phyloP scores from a whole-genome alignment of 139 green algal species.

The Chlorella ohadii region DNA sequence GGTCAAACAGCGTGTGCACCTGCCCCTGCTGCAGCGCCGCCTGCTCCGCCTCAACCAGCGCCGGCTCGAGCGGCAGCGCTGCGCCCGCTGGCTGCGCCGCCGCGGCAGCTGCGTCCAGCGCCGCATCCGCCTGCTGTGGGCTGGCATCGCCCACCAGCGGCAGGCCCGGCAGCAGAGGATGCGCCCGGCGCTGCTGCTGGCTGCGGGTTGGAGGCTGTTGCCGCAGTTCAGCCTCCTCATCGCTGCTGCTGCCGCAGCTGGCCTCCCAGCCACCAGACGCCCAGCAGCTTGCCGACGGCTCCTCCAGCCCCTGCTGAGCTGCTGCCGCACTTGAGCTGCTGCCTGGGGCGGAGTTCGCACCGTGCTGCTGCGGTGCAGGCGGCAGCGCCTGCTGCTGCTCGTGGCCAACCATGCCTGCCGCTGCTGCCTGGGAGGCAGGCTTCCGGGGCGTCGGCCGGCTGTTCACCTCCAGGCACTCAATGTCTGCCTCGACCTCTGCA shows the following conservation, averaged over 20 bases:
- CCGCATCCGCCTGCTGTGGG: neutral
- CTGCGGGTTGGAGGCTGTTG: neutral
- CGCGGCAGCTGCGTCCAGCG: neutral
- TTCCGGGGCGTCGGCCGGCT: neutral
- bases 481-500: slow-evolving; percentile 15
- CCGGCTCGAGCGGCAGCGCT: neutral
- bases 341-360: too few species aligned
- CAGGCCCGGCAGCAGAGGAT: neutral
- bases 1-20: slow-evolving; percentile 23
- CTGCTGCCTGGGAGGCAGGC: neutral
- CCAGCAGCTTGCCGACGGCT: too few species aligned
- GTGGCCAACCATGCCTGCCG: neutral
- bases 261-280: neutral
- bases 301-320: too few species aligned
- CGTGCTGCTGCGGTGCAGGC: too few species aligned
- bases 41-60: neutral
- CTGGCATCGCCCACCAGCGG: neutral
- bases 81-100: neutral
- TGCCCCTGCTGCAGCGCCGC: neutral
- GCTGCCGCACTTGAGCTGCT: too few species aligned
- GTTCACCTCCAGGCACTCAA: slow-evolving; percentile 31
- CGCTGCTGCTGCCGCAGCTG: neutral
- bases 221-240: neutral
- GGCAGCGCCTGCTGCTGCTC: neutral
- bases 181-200: neutral